Percentiles rank a stretch among this genome's conserved stretches.
These are phyloP conservation scores for Stygiomarasmius scandens DNA, from an alignment of 1,284 basidiomycete species.

Conservation along the genomic window DNA sequence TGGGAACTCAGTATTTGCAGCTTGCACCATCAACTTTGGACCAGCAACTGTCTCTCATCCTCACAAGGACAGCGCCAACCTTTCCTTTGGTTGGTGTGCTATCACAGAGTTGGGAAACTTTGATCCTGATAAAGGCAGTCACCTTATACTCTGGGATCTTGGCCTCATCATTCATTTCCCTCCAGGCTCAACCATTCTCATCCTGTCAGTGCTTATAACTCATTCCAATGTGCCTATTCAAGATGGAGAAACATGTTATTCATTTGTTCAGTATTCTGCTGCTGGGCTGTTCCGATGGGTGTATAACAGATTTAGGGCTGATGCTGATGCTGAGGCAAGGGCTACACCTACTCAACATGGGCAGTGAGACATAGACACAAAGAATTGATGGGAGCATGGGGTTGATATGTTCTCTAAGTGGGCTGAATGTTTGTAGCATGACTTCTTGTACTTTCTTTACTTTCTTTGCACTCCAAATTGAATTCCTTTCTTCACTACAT, in stretches of 20 bases:
- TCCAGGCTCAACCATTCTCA: slow-evolving; percentile 7
- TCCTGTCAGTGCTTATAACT: not conserved
- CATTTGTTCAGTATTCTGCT: slow-evolving; percentile 7
- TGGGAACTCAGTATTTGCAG: not conserved
- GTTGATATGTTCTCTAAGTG: too few species aligned
- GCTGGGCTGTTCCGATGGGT: slow-evolving; percentile 6
- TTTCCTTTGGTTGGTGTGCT: not conserved
- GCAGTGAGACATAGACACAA: too few species aligned
- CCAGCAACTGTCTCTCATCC: not conserved
- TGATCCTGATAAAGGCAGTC: slow-evolving; percentile 4
- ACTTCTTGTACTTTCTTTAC: too few species aligned
- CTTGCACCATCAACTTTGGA: slow-evolving; percentile 3
- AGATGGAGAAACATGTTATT: not conserved
- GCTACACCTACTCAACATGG: too few species aligned
- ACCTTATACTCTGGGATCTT: slow-evolving; percentile 5
- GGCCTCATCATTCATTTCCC: not conserved
- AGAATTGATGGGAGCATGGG: too few species aligned
- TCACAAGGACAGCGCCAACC: not conserved
- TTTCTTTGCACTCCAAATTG: too few species aligned
- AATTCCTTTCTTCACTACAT: too few species aligned
- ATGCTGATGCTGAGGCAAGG: too few species aligned
- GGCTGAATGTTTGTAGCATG: too few species aligned
- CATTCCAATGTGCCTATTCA: slow-evolving; percentile 5
- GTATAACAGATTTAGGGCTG: not conserved
- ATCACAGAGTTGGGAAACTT: not conserved